phyloP scores from a whole-genome alignment of 495 filamentous ascomycete species.

The Acidiella bohemica region DNA sequence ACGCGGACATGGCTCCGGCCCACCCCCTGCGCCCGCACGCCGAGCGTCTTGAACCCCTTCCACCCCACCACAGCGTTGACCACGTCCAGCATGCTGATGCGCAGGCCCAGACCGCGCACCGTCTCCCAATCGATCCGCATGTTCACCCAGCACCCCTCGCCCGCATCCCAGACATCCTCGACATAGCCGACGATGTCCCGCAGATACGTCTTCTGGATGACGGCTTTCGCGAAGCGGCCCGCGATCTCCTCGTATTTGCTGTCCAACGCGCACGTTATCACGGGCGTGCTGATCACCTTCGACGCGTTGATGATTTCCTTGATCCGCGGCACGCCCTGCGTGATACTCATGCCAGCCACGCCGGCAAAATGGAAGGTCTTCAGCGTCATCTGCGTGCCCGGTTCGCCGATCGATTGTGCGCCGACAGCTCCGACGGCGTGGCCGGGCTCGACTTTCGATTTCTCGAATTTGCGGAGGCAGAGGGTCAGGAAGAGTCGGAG shows the following conservation, averaged over 20 bases:
- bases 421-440: constrained; percentile 96
- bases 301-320: constrained; percentile 99
- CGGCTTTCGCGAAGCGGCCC: constrained; percentile 75
- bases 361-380: constrained; percentile 99
- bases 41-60: constrained; percentile 61
- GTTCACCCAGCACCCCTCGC: constrained; percentile 56
- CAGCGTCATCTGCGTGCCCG: constrained; percentile 97
- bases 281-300: constrained; percentile 80
- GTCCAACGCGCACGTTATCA: constrained; percentile 72
- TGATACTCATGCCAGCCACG: constrained; percentile 98
- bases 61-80: constrained; percentile 54
- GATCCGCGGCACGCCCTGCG: constrained; percentile 96
- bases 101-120: constrained; percentile 64
- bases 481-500: constrained; percentile 62
- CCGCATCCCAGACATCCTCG: constrained; percentile 68
- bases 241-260: constrained; percentile 54
- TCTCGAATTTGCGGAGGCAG: constrained; percentile 80
- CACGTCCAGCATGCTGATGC: constrained; percentile 57
- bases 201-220: constrained; percentile 80
- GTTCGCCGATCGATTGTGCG: constrained; percentile 95
- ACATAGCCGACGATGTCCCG: constrained; percentile 62
- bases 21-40: constrained; percentile 35
- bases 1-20: constrained; percentile 39
- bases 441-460: constrained; percentile 78
- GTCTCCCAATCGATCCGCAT: constrained; percentile 65